Percentiles rank a stretch among this genome's conserved stretches.
These are phyloP conservation scores for Chlamydomonas asymmetrica DNA, from an alignment of 139 green algal species.

Conservation along the genomic window DNA sequence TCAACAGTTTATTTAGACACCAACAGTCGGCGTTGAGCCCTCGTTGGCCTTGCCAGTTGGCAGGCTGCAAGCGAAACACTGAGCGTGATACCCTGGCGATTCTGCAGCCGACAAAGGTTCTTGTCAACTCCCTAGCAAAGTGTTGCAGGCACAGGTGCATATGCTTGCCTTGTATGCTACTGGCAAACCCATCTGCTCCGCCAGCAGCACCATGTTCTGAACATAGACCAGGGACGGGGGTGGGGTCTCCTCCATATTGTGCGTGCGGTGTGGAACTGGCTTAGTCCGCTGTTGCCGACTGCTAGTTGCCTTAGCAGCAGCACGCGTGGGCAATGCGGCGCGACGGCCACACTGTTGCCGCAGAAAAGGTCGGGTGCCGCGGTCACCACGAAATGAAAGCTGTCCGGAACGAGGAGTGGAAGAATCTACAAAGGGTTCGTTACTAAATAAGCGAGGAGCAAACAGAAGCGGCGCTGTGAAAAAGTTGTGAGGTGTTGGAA, in stretches of 20 bases:
- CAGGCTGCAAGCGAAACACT: no score
- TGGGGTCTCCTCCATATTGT: not conserved
- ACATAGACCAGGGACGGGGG: constrained; percentile 22
- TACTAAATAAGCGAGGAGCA: constrained; percentile 4
- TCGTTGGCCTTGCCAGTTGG: no score
- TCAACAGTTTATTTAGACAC: not conserved
- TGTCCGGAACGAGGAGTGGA: not conserved
- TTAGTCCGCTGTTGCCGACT: not conserved
- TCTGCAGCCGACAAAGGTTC: not conserved
- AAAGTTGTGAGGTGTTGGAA: no score
- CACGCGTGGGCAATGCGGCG: no score
- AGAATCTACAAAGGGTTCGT: not conserved
- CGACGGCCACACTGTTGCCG: not conserved
- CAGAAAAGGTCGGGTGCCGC: not conserved
- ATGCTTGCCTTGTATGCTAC: constrained; percentile 44
- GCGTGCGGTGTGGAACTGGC: not conserved
- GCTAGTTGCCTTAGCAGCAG: not conserved
- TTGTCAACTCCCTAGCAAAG: not conserved
- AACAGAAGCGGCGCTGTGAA: no score
- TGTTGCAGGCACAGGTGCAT: not conserved
- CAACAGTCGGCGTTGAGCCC: no score
- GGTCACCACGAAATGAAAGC: not conserved
- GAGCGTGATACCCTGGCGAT: no score
- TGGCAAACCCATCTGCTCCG: constrained; percentile 42
- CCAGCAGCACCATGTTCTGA: constrained; percentile 51